These are phyloP conservation scores for Ceratocystis smalleyi DNA, from an alignment of 2,329 filamentous ascomycete species.

Conservation along the genomic window DNA sequence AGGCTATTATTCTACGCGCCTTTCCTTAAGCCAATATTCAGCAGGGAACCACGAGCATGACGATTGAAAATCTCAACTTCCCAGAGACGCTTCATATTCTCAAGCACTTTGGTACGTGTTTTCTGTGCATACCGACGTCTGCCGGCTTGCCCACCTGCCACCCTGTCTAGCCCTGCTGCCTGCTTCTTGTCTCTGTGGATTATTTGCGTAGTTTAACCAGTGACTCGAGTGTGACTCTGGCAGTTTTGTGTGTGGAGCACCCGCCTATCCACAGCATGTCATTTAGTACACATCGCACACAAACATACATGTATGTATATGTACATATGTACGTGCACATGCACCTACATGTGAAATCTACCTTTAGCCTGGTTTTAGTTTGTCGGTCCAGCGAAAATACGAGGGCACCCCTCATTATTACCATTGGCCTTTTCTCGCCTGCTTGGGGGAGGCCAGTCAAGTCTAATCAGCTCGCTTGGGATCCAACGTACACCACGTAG, in stretches of 20 bases:
- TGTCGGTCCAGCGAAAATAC: too few relatives aligned
- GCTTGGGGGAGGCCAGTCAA: too few relatives aligned
- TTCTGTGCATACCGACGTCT: conserved; percentile 26
- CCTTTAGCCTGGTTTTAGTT: too few relatives aligned
- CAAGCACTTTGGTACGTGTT: conserved; percentile 38
- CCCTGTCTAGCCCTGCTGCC: too few relatives aligned
- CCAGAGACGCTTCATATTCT: conserved; percentile 41
- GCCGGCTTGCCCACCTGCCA: conserved; percentile 19
- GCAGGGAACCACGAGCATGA: conserved; percentile 44
- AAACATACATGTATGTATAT: too few relatives aligned
- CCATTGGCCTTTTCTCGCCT: too few relatives aligned
- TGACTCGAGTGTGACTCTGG: background rate
- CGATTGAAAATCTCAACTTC: conserved; percentile 40
- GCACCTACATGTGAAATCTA: too few relatives aligned
- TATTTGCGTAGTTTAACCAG: background rate
- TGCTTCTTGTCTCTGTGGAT: background rate
- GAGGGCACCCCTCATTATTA: too few relatives aligned
- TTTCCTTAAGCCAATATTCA: conserved; percentile 29
- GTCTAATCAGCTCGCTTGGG: too few relatives aligned
- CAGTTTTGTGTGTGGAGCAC: background rate
- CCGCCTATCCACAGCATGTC: background rate
- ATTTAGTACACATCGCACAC: too few relatives aligned
- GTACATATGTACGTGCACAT: too few relatives aligned
- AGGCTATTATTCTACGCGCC: conserved; percentile 27
- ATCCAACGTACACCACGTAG: too few relatives aligned